These are phyloP conservation scores for Fistulinella cinereoalba DNA, from an alignment of 1,284 basidiomycete genomes.

Conservation along the genomic window DNA sequence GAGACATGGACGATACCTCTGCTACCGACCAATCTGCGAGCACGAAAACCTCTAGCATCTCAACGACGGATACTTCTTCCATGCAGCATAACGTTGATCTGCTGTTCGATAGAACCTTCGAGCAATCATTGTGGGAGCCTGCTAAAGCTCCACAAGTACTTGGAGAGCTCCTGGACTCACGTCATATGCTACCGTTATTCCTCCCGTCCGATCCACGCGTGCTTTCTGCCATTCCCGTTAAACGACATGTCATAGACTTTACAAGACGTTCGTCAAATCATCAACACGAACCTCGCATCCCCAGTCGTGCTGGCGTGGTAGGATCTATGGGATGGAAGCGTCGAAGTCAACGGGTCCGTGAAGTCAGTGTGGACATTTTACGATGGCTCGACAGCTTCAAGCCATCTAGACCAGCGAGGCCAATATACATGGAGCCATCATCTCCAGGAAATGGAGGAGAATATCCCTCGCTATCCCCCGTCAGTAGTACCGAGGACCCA, in stretches of 20 bases:
- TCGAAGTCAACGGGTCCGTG: conserved; percentile 55
- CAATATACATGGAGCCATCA: conserved; percentile 38
- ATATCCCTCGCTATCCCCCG: conserved; percentile 13
- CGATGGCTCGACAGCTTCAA: conserved; percentile 65
- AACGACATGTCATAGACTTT: conserved; percentile 39
- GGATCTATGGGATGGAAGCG: conserved; percentile 56
- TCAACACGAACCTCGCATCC: conserved; percentile 37
- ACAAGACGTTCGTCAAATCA: conserved; percentile 24
- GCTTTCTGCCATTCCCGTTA: conserved; percentile 67
- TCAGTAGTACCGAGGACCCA: conserved; percentile 26
- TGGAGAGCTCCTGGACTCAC: conserved; percentile 85
- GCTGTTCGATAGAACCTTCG: conserved; percentile 68
- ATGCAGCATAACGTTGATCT: conserved; percentile 67
- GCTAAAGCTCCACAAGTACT: conserved; percentile 73
- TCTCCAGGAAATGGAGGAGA: conserved; percentile 40
- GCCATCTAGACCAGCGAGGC: conserved; percentile 36
- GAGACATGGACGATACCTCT: conserved; percentile 39
- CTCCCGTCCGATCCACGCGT: conserved; percentile 78
- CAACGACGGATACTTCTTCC: conserved; percentile 35
- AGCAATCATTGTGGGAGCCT: conserved; percentile 73
- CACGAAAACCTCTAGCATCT: conserved; percentile 32
- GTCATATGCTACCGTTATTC: conserved; percentile 87
- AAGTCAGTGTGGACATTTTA: conserved; percentile 56
- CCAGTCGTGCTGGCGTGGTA: conserved; percentile 38
- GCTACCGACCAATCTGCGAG: conserved; percentile 23